Percentiles rank a stretch among this genome's conserved stretches.
Conservation (phyloP, 2,329 filamentous ascomycete species). For the Helotiales sp. region DNA sequence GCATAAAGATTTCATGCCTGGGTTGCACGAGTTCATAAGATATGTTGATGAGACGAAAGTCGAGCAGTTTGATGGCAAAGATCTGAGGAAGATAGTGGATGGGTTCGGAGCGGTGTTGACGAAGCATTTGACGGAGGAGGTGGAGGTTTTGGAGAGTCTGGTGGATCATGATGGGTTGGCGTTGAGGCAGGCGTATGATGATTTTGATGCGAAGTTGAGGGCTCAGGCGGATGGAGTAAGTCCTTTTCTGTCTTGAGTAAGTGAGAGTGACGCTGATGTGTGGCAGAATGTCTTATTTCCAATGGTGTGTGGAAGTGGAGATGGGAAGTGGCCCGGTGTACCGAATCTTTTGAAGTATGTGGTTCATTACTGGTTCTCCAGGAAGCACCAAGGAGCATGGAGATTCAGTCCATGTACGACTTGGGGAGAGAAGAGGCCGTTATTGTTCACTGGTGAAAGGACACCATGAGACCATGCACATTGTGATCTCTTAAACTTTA, state of each 20-base stretch:
- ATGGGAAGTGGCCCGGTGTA: constrained; percentile 9
- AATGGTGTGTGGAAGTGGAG: constrained; percentile 10
- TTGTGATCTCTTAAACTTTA: too few species aligned
- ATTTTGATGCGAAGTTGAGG: constrained; percentile 12
- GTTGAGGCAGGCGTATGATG: constrained; percentile 11
- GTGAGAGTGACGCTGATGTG: not conserved
- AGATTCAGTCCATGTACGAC: constrained; percentile 15
- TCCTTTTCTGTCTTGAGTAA: not conserved
- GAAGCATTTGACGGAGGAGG: constrained; percentile 42
- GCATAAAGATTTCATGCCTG: constrained; percentile 41
- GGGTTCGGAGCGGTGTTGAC: constrained; percentile 37
- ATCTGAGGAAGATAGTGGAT: constrained; percentile 37
- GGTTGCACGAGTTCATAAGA: constrained; percentile 34
- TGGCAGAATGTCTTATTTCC: constrained; percentile 10
- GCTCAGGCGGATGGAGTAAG: constrained; percentile 14
- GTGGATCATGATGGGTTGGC: constrained; percentile 35
- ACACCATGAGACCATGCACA: not conserved
- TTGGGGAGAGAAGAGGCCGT: constrained; percentile 11
- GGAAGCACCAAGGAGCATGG: constrained; percentile 17
- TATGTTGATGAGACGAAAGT: constrained; percentile 33
- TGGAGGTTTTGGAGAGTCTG: constrained; percentile 39
- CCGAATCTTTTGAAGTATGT: constrained; percentile 5
- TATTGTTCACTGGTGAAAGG: not conserved
- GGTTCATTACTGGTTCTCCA: constrained; percentile 17
- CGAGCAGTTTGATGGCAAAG: constrained; percentile 35